phyloP scores from a whole-genome alignment of 106 monocot species.

The Alisma plantagoaquatica region DNA sequence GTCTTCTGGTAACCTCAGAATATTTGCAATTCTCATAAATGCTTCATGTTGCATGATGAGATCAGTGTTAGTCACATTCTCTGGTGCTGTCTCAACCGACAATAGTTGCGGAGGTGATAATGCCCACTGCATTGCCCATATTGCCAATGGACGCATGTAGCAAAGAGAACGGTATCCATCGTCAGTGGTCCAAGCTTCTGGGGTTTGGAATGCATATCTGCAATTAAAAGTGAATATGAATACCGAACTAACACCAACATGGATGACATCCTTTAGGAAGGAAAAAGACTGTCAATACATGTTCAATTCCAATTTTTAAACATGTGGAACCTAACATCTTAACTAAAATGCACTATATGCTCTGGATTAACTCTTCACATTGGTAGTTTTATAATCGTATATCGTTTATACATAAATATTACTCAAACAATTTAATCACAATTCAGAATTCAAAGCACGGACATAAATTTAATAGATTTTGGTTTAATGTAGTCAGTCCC shows the following conservation, averaged over 20 bases:
- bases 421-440: too few relatives aligned
- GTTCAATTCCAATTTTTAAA: background rate
- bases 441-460: too few relatives aligned
- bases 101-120: constrained; percentile 55
- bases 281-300: background rate
- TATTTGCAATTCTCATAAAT: constrained; percentile 50
- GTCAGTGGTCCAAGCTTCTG: constrained; percentile 79
- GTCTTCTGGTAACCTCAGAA: constrained; percentile 58
- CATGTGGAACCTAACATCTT: too few relatives aligned
- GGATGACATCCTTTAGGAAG: background rate
- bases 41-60: constrained; percentile 12
- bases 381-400: background rate
- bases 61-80: constrained; percentile 9
- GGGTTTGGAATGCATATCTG: constrained; percentile 93
- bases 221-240: too few relatives aligned
- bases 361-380: too few relatives aligned
- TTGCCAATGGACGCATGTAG: constrained; percentile 94
- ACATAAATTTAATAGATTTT: too few relatives aligned
- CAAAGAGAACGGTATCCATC: constrained; percentile 68
- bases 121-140: constrained; percentile 99
- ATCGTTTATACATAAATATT: too few relatives aligned
- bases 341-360: too few relatives aligned
- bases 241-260: background rate
- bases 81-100: constrained; percentile 22
- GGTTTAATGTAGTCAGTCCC: too few relatives aligned